Percentiles rank a stretch among this genome's conserved stretches.
Conservation (phyloP, 2,329 filamentous ascomycete genomes). For the Aspergillus cejpii region DNA sequence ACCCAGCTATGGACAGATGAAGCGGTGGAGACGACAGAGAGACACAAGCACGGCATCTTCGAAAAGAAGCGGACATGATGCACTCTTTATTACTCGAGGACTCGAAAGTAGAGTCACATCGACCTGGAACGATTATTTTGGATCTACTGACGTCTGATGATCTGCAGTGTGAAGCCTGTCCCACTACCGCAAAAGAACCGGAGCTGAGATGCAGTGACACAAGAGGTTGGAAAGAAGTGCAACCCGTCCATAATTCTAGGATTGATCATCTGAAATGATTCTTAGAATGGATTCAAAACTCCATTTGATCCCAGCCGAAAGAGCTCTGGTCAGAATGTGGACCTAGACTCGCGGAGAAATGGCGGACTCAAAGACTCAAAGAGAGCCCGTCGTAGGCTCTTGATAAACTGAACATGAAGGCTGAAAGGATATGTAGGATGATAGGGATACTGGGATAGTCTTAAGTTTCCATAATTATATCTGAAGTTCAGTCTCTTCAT, state of each 20-base stretch:
- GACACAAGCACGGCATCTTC: not conserved
- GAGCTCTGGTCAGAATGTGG: too few relatives aligned
- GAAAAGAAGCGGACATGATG: not conserved
- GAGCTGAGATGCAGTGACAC: not conserved
- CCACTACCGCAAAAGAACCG: not conserved
- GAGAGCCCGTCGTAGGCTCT: too few relatives aligned
- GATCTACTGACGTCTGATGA: constrained; percentile 12
- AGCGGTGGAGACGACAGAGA: not conserved
- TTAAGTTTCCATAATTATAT: too few relatives aligned
- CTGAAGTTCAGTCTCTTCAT: too few relatives aligned
- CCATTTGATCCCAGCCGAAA: too few relatives aligned
- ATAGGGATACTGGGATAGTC: too few relatives aligned
- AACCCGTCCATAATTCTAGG: not conserved
- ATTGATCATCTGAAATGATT: too few relatives aligned
- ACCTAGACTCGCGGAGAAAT: too few relatives aligned
- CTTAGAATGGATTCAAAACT: too few relatives aligned
- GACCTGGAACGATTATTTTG: constrained; percentile 6
- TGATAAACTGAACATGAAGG: too few relatives aligned
- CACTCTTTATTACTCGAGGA: constrained; percentile 3
- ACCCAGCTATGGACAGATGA: not conserved
- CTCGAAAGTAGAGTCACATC: constrained; percentile 9
- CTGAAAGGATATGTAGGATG: too few relatives aligned
- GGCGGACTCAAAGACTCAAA: too few relatives aligned
- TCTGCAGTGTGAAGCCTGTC: constrained; percentile 14
- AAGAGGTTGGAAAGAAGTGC: not conserved